Base-by-base conservation (phyloP, 495 filamentous ascomycete species). In the Talaromyces thailandensis region DNA sequence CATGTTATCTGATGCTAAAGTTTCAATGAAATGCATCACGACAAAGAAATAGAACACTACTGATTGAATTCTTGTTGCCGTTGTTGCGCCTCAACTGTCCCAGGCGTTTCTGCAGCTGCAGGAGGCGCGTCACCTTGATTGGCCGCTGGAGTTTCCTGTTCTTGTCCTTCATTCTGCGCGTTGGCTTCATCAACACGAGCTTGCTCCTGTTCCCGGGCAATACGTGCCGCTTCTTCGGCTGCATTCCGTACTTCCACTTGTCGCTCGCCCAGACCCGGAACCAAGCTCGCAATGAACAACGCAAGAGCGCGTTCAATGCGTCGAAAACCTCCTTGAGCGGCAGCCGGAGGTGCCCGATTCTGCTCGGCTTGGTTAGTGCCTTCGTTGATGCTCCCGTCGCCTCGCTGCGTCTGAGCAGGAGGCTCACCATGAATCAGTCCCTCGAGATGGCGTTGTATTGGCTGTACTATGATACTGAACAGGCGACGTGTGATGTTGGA, bases 241-340 rank as follows among this genome's bases (percentile, higher is more conserved):
- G 80, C 84, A 67, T 88, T 86, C 40, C 86, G 79, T 37, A 84
- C 86, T 63, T 82, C 80, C 52, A 96, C 90, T 67, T 94, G 88
- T 51, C 90, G 75, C 71, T 96, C 92, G 0, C 91, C 90, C 14
- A 96, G 79, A 7, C 92, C 92, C 0, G 92, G 92, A 29, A 91
- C 84, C 58, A 96, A 76, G 73, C 89, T 94, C 6, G 91, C 91
- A 37, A 96, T 71, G 67, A 96, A 93, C 31, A 96, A 76, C 14
- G 92, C 83, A n/a, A 89, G 70, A 14, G 89, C 88, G 58, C 91
- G 82, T 70, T 96, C 92, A 12, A 83, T 70, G 14, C 85, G 76
- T 64, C 89, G 77, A 12, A 89, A 67, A 31, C 80, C 79, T 45
- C 86, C 76, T 65, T 68, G 66, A 18, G 74, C 11, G 31, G 62